phyloP scores from a whole-genome alignment of 202 grass and related monocot genomes.

The Cymbopogon flexuosus region DNA sequence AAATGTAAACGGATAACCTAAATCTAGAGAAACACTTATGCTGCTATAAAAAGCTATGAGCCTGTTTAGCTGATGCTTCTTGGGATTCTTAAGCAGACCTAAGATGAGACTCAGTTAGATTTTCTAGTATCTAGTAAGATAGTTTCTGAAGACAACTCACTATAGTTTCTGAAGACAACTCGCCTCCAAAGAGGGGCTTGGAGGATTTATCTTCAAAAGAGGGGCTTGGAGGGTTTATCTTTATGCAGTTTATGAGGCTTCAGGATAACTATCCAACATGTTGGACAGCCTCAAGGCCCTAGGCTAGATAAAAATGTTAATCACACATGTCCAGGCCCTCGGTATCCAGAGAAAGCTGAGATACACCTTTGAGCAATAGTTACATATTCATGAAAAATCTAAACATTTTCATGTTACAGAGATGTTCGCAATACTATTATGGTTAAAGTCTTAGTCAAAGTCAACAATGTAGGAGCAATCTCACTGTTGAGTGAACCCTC shows the following conservation, averaged over 20 bases:
- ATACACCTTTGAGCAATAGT: background rate
- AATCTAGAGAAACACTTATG: background rate
- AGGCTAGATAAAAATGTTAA: background rate
- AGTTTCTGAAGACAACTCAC: background rate
- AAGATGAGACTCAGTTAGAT: background rate
- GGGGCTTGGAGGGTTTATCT: background rate
- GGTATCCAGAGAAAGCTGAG: background rate
- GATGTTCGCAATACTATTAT: background rate
- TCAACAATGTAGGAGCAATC: background rate
- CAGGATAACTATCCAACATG: background rate
- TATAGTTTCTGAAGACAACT: background rate
- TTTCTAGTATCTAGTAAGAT: background rate
- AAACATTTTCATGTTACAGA: background rate
- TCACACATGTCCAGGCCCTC: background rate
- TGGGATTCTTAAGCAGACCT: background rate
- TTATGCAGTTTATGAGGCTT: background rate
- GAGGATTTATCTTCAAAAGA: no score
- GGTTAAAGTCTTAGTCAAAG: background rate
- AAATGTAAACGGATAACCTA: background rate
- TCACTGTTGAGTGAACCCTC: background rate
- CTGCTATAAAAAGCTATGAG: background rate
- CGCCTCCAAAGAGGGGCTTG: background rate
- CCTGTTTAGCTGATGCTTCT: background rate
- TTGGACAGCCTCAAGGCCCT: background rate
- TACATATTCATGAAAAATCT: background rate